Percentiles rank a stretch among this genome's conserved stretches.
Conservation (phyloP, 2,329 filamentous ascomycete species). For the Colletotrichum sp. region DNA sequence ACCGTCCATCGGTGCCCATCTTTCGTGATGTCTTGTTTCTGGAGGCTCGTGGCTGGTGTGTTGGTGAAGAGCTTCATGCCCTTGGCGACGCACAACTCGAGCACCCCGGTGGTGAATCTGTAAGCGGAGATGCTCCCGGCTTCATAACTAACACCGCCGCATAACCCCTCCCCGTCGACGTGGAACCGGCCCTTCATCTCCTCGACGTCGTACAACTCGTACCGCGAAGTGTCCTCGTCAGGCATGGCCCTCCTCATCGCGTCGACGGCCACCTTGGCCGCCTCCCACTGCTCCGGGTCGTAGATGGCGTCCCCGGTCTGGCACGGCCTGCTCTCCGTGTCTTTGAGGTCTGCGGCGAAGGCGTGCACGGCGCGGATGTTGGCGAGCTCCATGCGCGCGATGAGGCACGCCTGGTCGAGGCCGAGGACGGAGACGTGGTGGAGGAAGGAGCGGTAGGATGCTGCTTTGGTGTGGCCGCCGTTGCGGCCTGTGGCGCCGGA, state of each 20-base stretch:
- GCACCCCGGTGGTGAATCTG: slow-evolving; percentile 30
- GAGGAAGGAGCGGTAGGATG: slow-evolving; percentile 55
- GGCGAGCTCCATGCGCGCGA: slow-evolving; percentile 56
- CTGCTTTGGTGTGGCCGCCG: slow-evolving; percentile 56
- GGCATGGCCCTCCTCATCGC: slow-evolving; percentile 51
- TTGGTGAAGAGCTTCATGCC: slow-evolving; percentile 15
- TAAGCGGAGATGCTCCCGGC: slow-evolving; percentile 48
- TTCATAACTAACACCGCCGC: slow-evolving; percentile 53
- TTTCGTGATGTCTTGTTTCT: background rate
- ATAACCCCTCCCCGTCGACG: slow-evolving; percentile 34
- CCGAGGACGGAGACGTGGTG: slow-evolving; percentile 51
- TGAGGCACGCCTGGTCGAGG: slow-evolving; percentile 51
- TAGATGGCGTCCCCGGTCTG: slow-evolving; percentile 65
- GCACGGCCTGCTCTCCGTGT: slow-evolving; percentile 54
- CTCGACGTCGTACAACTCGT: slow-evolving; percentile 46
- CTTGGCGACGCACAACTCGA: slow-evolving; percentile 9
- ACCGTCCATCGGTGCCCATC: slow-evolving; percentile 5
- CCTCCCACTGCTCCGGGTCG: slow-evolving; percentile 46
- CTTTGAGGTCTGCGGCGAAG: slow-evolving; percentile 47
- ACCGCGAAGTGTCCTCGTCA: slow-evolving; percentile 44
- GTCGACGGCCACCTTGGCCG: slow-evolving; percentile 42
- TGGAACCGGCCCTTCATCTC: slow-evolving; percentile 39
- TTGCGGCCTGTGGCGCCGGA: slow-evolving; percentile 61
- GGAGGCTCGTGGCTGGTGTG: slow-evolving; percentile 5
- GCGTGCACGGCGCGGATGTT: slow-evolving; percentile 61